Base-by-base conservation (phyloP, 176 grass and related monocot genomes). In the Carex parvula region DNA sequence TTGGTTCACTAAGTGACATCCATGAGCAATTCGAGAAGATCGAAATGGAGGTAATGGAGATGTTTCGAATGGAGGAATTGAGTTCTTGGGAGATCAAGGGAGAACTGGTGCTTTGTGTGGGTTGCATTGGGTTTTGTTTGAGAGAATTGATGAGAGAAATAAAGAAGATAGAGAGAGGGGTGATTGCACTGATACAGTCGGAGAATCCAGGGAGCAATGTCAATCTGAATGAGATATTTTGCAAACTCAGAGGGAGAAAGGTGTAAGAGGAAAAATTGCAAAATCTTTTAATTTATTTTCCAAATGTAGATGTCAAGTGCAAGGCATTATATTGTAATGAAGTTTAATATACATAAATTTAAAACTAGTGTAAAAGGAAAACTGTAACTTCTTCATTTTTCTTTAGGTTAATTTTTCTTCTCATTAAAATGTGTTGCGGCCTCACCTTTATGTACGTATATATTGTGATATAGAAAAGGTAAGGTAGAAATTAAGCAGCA, bases 111-210 rank as follows among this genome's bases (percentile, higher is more conserved):
- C 79, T 83, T 35, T 87, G 60, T 70, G 4, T 97, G 37, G 88
- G 85, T 52, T 86, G 86, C 5, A 57, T 93, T 81, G 87, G 79
- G 9, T 89, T 91, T 30, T 93, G 91, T 63, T 84, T 93, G 79
- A 62, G 71, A 55, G 88, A 90, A 50, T 55, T 91, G 53, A 76
- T 87, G 84, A 90, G 79, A 50, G 89, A 88, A 70, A 85, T 84
- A 1, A 87, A 46, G 60, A 70, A 84, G 64, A 60, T 97, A 21
- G 90, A 94, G 83, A 81, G 73, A 9, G 82, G 86, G 37, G 74
- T 94, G 64, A 60, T 90, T 26, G 88, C 91, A 76, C 88, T 97
- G 10, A 60, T 89, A 21, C 87, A 91, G 60, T 79, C 79, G 48
- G 79, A 89, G 60, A 86, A 89, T 83, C 88, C 88, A 61, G 84